Evolutionary conservation across 176 grass and related monocot genomes (phyloP), one percentile per base, ranked within the genome.

Genomic region (Poa annua): DNA sequence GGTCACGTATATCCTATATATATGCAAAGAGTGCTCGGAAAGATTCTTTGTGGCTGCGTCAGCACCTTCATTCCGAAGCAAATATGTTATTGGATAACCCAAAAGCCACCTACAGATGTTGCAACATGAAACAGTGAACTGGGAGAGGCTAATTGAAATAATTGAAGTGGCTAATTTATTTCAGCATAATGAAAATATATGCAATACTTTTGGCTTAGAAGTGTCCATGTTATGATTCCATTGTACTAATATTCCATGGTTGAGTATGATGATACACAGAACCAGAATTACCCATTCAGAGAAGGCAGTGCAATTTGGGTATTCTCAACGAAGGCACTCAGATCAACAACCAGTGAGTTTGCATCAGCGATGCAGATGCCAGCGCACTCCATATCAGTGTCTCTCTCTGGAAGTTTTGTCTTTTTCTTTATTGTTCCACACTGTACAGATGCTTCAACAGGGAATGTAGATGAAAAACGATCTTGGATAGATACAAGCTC

Each of bases 21-120:
- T 93, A 75, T 95, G 86, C 45, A 98, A 77, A 90, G 90, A 86
- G 50, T 93, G 91, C 29, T 78, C 78, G 20, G 87, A 92, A 45
- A 98, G 75, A 88, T 91, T 85, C 38, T 49, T 11, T 29, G 71
- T 78, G 21, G 85, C 89, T 8, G 12, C 84, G 64, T 93, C 86
- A 22, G 71, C 85, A 85, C 66, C 84, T 81, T 32, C 83, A 11
- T 88, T 90, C 85, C 69, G 63, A 77, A 98, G 90, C 38, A 98
- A 85, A 85, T 95, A 95, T 66, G 87, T 91, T 22, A 95, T 76
- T 33, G 96, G 90, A 87, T 98, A 98, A 70, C 89, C 90, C 67
- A 98, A 88, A 86, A 98, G 93, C 96, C 92, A 98, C 61, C 96
- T 98, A 69, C 71, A 88, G 61, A 66, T 54, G 59, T 76, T 57